These are phyloP conservation scores for Psophocarpus tetragonolobus DNA, from an alignment of 306 rosid species.

Conservation along the genomic window DNA sequence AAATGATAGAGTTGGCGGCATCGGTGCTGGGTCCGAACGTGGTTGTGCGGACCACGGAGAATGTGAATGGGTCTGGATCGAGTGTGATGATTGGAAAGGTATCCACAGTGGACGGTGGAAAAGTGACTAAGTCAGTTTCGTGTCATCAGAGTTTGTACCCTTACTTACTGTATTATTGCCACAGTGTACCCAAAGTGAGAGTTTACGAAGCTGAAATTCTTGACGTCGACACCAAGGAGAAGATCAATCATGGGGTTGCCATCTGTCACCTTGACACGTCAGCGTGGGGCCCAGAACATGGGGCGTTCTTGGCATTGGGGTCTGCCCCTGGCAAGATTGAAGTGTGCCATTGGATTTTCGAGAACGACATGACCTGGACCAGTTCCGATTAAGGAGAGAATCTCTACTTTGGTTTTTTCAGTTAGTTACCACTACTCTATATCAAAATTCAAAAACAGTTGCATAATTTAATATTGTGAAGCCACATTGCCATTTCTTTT, in stretches of 20 bases:
- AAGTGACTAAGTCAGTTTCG: slow-evolving; percentile 67
- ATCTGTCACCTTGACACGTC: slow-evolving; percentile 87
- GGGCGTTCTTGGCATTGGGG: slow-evolving; percentile 66
- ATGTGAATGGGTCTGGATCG: slow-evolving; percentile 52
- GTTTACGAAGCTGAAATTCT: slow-evolving; percentile 73
- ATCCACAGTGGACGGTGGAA: slow-evolving; percentile 58
- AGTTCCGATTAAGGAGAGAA: slow-evolving; percentile 25
- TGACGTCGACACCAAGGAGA: slow-evolving; percentile 35
- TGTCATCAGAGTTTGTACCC: slow-evolving; percentile 94
- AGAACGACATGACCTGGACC: slow-evolving; percentile 85
- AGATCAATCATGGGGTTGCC: slow-evolving; percentile 59
- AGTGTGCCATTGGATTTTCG: slow-evolving; percentile 44
- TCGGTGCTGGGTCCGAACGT: slow-evolving; percentile 54
- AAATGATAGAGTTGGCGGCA: slow-evolving; percentile 69
- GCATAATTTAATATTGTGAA: not conserved
- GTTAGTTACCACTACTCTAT: not conserved
- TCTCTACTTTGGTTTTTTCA: not conserved
- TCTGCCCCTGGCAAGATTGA: slow-evolving; percentile 41
- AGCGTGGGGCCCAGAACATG: slow-evolving; percentile 68
- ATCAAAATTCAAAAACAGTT: not conserved
- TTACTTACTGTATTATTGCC: slow-evolving; percentile 81
- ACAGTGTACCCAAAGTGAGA: slow-evolving; percentile 76
- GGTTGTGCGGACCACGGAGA: slow-evolving; percentile 47
- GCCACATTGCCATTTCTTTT: not conserved
- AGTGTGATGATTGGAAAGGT: slow-evolving; percentile 67